A percentile compares a stretch with the other conserved stretches of the same genome.
phyloP scores from a whole-genome alignment of 1,284 basidiomycete species.

The Heterobasidion irregulare region DNA sequence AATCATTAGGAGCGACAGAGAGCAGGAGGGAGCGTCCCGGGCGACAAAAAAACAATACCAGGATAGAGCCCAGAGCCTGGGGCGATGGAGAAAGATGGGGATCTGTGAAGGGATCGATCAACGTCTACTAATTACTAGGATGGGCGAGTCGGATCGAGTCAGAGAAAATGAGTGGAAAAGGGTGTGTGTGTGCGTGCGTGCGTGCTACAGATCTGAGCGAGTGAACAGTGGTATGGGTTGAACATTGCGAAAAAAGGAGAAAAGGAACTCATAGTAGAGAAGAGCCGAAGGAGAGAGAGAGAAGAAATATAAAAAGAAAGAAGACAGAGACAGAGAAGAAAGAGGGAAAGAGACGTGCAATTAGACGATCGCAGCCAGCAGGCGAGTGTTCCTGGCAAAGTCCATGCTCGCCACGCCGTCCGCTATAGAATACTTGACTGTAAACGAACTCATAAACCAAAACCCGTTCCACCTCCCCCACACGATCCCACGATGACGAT shows the following conservation, averaged over 20 bases:
- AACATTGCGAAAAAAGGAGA: not conserved
- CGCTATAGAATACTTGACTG: not conserved
- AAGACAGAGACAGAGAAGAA: not conserved
- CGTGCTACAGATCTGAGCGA: not conserved
- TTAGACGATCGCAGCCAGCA: not conserved
- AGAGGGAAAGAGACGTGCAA: not conserved
- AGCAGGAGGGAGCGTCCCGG: no score
- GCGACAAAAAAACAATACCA: no score
- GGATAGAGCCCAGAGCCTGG: no score
- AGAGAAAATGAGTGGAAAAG: no score
- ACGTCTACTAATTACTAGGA: no score
- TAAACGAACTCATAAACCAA: not conserved
- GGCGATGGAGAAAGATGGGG: no score
- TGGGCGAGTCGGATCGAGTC: no score
- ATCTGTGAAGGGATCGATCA: no score
- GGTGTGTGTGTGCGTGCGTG: no score
- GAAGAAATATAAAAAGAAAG: not conserved
- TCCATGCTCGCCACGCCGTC: not conserved
- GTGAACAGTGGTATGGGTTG: not conserved
- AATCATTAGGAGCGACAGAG: no score
- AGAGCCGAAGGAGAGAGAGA: not conserved
- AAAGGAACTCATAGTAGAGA: not conserved
- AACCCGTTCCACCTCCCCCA: not conserved
- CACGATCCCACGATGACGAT: no score
- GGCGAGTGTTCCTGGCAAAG: not conserved